phyloP scores from a whole-genome alignment of 1,284 basidiomycete species.

The Ceratobasidium sp. region DNA sequence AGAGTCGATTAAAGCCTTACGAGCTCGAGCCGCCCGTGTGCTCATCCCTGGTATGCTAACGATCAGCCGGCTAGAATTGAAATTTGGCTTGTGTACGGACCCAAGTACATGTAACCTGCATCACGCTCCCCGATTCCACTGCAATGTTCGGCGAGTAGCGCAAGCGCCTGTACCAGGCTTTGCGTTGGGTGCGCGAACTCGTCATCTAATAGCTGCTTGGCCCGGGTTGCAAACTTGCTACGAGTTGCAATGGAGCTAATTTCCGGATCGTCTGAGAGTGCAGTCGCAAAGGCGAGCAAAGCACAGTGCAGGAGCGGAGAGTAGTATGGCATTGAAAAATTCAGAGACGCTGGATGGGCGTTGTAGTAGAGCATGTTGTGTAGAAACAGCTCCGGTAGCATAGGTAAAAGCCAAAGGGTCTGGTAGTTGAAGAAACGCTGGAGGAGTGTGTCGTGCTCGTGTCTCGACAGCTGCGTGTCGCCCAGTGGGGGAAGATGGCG shows the following conservation, averaged over 20 bases:
- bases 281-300: slow-evolving; percentile 20
- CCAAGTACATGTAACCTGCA: slow-evolving; percentile 41
- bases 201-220: slow-evolving; percentile 35
- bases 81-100: background rate
- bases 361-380: slow-evolving; percentile 57
- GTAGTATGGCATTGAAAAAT: slow-evolving; percentile 19
- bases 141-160: slow-evolving; percentile 26
- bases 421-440: slow-evolving; percentile 72
- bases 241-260: background rate
- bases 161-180: slow-evolving; percentile 21
- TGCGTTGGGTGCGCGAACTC: slow-evolving; percentile 20
- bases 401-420: slow-evolving; percentile 67
- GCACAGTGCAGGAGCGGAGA: slow-evolving; percentile 29
- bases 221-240: slow-evolving; percentile 20
- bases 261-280: background rate
- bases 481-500: slow-evolving; percentile 10
- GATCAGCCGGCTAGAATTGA: background rate
- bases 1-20: background rate
- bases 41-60: slow-evolving; percentile 27
- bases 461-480: slow-evolving; percentile 41
- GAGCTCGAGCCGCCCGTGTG: slow-evolving; percentile 9
- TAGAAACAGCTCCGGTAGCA: slow-evolving; percentile 65
- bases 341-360: background rate
- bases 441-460: slow-evolving; percentile 57
- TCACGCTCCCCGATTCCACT: slow-evolving; percentile 29